Base-by-base conservation (phyloP, 2,329 filamentous ascomycete genomes). In the Diaporthe ampelina region DNA sequence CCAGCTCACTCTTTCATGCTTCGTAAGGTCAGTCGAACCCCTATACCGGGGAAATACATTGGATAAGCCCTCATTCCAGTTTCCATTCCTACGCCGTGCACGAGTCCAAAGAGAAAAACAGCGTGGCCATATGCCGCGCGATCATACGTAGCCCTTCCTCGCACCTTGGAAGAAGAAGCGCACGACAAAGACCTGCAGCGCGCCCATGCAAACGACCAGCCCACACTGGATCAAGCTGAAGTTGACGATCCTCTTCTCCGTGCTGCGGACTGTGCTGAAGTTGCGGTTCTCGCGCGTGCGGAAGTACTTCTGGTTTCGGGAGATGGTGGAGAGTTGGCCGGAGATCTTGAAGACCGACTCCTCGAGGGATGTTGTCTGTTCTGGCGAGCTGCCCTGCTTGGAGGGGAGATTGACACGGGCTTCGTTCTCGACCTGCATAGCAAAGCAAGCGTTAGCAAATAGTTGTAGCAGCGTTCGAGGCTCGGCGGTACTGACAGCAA, bases 241-340 rank as follows among this genome's bases (percentile, higher is more conserved):
- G 86, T 98, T 98, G 87, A 98, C 95, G 81, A 99, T 99, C 77
- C 97, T 90, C 83, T 91, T 91, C 88, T 99, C 97, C 54, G 97
- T 99, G 86, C 95, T 98, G 83, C 94, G 91, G 80, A 99, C 97
- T 13, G 97, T 99, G 86, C 94, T 97, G 86, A 99, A 98, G 86
- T 99, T 99, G 76, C 97, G 91, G 89, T 99, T 99, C 89, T 99
- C 97, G 78, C 97, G 92, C 3, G 97, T 99, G 77, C 97, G 94
- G 92, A 99, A 99, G 88, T 99, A 99, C 84, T 99, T 99, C 82
- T 99, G 97, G 87, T 98, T 98, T 81, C 97, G 91, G 56, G 94
- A 95, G 82, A 99, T 97, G 76, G 95, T 98, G 19, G 95, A 98
- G 68, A 99, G 87, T 82, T 97, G 95, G 77, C 94, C 93, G 17